These are phyloP conservation scores for Vaccinium darrowii DNA, from an alignment of 148 eudicot species.

Conservation along the genomic window DNA sequence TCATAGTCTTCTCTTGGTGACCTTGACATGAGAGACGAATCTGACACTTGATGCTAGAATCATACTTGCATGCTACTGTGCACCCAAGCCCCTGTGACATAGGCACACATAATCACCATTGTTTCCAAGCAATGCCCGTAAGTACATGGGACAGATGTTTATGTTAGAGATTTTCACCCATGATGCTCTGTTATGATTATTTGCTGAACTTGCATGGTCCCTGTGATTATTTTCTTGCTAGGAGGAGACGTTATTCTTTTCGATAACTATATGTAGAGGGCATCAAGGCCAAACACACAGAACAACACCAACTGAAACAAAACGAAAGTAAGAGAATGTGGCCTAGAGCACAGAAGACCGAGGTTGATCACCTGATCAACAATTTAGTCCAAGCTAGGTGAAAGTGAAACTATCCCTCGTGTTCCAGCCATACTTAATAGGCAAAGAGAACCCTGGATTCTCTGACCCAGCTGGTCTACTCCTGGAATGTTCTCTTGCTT, in stretches of 20 bases:
- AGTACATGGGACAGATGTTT: background rate
- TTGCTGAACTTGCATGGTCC: constrained; percentile 9
- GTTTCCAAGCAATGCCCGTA: background rate
- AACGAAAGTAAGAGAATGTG: background rate
- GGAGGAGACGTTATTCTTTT: background rate
- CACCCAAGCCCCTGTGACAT: background rate
- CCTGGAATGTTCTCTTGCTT: background rate
- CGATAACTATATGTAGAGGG: background rate
- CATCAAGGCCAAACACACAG: background rate
- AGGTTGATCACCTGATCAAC: constrained; percentile 1
- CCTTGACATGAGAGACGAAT: background rate
- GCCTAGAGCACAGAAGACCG: background rate
- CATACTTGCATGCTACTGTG: background rate
- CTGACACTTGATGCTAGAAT: background rate
- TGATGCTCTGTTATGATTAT: constrained; percentile 9
- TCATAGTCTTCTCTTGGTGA: background rate
- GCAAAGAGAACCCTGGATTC: background rate
- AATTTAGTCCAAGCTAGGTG: background rate
- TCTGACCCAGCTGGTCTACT: background rate
- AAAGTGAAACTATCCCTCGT: background rate
- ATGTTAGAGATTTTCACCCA: background rate
- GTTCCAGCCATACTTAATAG: background rate
- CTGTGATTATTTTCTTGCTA: background rate
- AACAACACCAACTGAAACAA: background rate
- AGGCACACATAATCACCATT: background rate